Base-by-base conservation (phyloP, 2,329 filamentous ascomycete genomes). In the Phialophora verrucosa region DNA sequence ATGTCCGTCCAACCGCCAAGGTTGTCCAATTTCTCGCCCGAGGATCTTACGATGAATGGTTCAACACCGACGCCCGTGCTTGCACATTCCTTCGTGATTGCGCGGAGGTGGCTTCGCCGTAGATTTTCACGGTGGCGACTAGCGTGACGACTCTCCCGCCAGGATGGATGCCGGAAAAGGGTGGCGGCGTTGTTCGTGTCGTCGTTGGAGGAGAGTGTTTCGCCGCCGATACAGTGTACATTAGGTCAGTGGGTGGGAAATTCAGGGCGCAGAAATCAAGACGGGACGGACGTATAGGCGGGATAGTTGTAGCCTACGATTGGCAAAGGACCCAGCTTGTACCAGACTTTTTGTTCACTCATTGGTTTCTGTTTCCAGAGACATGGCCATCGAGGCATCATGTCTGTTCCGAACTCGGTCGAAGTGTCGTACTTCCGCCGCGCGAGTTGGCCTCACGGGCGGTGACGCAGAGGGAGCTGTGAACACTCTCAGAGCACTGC, bases 171-270 rank as follows among this genome's bases (percentile, higher is more conserved):
- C 65, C 54, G 3, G 51, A 32, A 27, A 23, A 44, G 58, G 51
- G 58, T 11, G 58, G 42, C 10, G 58, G 25, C 10, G 49, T 47
- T 29, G 74, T 69, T 3, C 6, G 4, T 31, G 29, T 31, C 6
- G 29, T 31, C 29, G 73, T 74, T 70, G 78, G 66, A 44, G n/a
- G 31, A 72, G 64, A 78, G 75, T 47, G 75, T 75, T 35, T 74
- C 67, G 2, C 72, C 72, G 32, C 77, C 78, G 12, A 74, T 71
- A 62, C 78, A 80, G 59, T 81, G 79, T 27, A 81, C 67, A 10
- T 77, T 7, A 81, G 66, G 69, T 81, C 78, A 8, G 80, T 78
- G 0, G 78, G 76, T 0, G 66, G 64, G 74, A 76, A 79, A 11
- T 69, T 68, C 2, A 72, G 74, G 5, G 71, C 58, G 10, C 70